These are phyloP conservation scores for Withania somnifera DNA, from an alignment of 305 asterid species.

Conservation along the genomic window DNA sequence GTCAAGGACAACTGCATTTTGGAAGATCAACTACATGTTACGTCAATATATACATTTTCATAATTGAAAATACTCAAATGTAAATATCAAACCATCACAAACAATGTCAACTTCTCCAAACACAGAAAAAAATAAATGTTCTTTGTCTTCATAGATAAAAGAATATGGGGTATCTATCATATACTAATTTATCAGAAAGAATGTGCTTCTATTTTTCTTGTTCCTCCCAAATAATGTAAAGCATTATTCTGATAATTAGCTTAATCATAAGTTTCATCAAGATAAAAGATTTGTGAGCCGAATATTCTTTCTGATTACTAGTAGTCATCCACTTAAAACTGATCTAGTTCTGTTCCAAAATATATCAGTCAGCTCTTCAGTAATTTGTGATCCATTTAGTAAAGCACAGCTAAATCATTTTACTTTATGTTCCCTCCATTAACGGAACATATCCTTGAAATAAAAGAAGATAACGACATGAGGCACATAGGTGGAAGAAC, in stretches of 20 bases:
- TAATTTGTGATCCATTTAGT: background rate
- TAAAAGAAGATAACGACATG: background rate
- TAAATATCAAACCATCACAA: background rate
- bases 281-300: background rate
- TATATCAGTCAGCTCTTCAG: background rate
- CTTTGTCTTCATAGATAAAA: background rate
- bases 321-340: background rate
- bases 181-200: background rate
- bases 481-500: background rate
- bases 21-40: background rate
- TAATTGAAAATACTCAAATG: background rate
- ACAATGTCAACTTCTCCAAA: background rate
- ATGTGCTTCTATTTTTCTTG: background rate
- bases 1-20: background rate
- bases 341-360: background rate
- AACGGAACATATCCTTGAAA: background rate
- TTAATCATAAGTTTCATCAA: background rate
- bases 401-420: background rate
- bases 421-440: background rate
- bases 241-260: background rate
- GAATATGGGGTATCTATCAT: background rate
- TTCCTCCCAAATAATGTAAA: background rate
- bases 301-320: background rate
- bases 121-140: background rate
- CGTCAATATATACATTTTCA: background rate